Percentiles rank a stretch among this genome's conserved stretches.
These are phyloP conservation scores for Wickerhamiella dianesei DNA, from an alignment of 805 yeast genomes.

Conservation along the genomic window DNA sequence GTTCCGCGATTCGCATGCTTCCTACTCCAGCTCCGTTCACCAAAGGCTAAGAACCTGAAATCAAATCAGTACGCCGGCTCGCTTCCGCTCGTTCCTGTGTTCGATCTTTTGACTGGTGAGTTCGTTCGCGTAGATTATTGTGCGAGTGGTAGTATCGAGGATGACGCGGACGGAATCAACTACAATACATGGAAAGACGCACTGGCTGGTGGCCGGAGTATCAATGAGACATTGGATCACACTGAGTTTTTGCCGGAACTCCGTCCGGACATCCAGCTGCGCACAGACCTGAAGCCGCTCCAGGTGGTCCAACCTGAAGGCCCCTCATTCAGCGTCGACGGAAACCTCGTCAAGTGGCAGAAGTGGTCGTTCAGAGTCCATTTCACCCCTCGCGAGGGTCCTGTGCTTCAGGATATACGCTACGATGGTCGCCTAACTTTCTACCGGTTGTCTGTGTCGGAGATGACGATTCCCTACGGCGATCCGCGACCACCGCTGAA, in stretches of 20 bases:
- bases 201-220: constrained; percentile 41
- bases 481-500: constrained; percentile 72
- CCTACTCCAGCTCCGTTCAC: constrained; percentile 63
- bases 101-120: constrained; percentile 44
- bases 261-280: constrained; percentile 35
- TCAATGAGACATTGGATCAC: constrained; percentile 38
- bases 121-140: constrained; percentile 59
- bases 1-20: constrained; percentile 39
- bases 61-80: constrained; percentile 55
- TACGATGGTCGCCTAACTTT: constrained; percentile 66
- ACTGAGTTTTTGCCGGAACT: constrained; percentile 66
- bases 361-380: constrained; percentile 68
- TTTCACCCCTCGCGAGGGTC: constrained; percentile 63
- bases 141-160: constrained; percentile 56
- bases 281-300: constrained; percentile 57
- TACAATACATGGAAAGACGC: constrained; percentile 22
- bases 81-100: constrained; percentile 58
- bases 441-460: constrained; percentile 59
- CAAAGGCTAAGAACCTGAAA: constrained; percentile 29
- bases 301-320: constrained; percentile 77
- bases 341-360: constrained; percentile 58
- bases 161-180: constrained; percentile 46
- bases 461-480: constrained; percentile 81
- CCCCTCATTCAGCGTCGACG: constrained; percentile 48
- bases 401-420: constrained; percentile 54